Conservation (phyloP, 495 filamentous ascomycete genomes). For the Penicillium daleae region DNA sequence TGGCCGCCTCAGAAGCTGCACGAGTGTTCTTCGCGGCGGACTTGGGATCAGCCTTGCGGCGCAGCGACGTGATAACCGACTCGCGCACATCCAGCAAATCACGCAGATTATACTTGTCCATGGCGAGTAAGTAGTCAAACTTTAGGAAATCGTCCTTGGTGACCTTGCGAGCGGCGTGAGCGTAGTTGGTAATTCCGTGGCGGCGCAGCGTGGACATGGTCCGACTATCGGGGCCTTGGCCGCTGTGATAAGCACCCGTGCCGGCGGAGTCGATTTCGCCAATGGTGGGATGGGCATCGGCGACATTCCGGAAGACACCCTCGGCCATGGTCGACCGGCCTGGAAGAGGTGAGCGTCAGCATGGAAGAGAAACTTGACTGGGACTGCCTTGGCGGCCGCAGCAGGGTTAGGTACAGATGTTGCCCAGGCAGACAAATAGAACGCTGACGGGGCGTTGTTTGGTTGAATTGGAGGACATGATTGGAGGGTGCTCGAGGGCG, state of each 20-base stretch:
- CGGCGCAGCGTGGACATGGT: conserved; percentile 79
- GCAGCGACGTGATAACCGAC: conserved; percentile 55
- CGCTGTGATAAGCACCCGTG: conserved; percentile 81
- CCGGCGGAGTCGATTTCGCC: conserved; percentile 83
- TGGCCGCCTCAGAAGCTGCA: conserved; percentile 31
- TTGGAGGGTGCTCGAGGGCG: conserved; percentile 3
- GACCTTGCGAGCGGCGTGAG: conserved; percentile 78
- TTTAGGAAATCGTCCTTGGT: conserved; percentile 69
- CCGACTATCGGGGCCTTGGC: conserved; percentile 74
- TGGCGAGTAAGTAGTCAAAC: conserved; percentile 93
- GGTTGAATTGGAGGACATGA: conserved; percentile 28
- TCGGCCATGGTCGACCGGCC: conserved; percentile 91
- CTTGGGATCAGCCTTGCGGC: conserved; percentile 31
- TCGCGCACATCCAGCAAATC: conserved; percentile 65
- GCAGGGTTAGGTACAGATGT: conserved; percentile 71
- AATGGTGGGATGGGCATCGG: conserved; percentile 62
- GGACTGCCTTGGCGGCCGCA: not conserved
- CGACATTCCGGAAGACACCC: conserved; percentile 80
- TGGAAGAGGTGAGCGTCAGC: conserved; percentile 21
- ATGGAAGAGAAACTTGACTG: not conserved
- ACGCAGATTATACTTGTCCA: conserved; percentile 84
- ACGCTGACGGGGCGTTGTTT: conserved; percentile 62
- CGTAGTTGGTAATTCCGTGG: conserved; percentile 75
- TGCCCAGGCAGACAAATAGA: conserved; percentile 95
- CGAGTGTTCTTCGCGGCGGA: conserved; percentile 31